Conservation (phyloP, 2,329 filamentous ascomycete species). For the Aspergillus cejpii region DNA sequence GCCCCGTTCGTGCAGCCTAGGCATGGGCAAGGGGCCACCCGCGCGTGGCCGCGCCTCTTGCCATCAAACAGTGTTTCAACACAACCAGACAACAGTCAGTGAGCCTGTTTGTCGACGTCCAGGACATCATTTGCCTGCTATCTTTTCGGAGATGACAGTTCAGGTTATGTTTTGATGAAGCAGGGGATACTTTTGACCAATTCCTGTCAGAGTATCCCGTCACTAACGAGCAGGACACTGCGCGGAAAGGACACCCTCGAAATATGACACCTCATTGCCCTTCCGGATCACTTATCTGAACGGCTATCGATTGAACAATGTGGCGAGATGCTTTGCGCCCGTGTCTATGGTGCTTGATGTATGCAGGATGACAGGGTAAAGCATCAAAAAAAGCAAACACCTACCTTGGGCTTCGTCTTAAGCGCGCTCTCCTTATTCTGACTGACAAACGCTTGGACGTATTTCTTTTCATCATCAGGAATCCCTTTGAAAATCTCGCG, state of each 20-base stretch:
- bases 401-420: constrained; percentile 79
- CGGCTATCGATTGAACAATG: background rate
- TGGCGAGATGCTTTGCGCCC: background rate
- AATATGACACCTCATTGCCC: background rate
- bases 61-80: constrained; percentile 10
- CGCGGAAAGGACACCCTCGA: background rate
- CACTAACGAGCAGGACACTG: background rate
- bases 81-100: background rate
- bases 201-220: background rate
- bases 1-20: constrained; percentile 6
- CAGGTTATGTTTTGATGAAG: background rate
- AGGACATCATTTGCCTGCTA: background rate
- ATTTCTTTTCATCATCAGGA: constrained; percentile 52
- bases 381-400: constrained; percentile 21
- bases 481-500: constrained; percentile 57
- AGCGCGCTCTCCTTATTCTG: constrained; percentile 68
- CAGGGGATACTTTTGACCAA: background rate
- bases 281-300: background rate
- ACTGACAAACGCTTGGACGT: constrained; percentile 61
- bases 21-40: constrained; percentile 20
- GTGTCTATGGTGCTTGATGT: background rate
- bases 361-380: background rate
- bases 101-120: background rate
- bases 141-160: background rate
- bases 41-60: constrained; percentile 21